Base-by-base conservation (phyloP, 257 asterid genomes). In the Nicotiana sylvestris region DNA sequence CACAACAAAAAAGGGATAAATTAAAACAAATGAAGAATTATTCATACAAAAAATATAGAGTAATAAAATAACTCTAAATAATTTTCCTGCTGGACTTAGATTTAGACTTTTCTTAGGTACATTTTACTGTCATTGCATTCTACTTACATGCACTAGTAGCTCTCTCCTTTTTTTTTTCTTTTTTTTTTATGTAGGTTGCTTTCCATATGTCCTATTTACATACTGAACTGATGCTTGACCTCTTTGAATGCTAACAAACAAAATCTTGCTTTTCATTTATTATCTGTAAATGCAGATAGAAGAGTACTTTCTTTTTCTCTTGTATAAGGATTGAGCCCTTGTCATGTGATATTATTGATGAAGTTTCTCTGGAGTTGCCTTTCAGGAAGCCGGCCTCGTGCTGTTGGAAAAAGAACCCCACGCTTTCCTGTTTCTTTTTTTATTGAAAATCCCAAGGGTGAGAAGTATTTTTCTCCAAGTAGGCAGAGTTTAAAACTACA, bases 331-430 rank as follows among this genome's bases (percentile, higher is more conserved):
- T 68, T 78, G 61, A 82, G 57, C 67, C 86, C 46, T 74, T 60
- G 30, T 35, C 81, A 69, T 82, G 74, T 43, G 69, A 70, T 83
- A 83, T 85, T 51, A 58, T 81, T 83, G 88, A 46, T 78, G 77
- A 86, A 69, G 58, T 65, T 69, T 81, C 30, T 81, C 62, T 83
- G 76, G 87, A 82, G 53, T 82, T 85, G 64, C 66, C 77, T 88
- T 89, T 88, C 83, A 95, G 98, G 95, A 70, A 89, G 90, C 86
- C 88, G 89, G 76, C 93, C 95, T 87, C 97, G 93, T 32, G 96
- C 93, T 85, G 97, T 94, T 80, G 97, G 99, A 62, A 93, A 92
- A 85, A 91, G 99, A 86, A 95, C 99, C 11, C 98, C 99, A 82
- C 87, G 99, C 80, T 83, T 91, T 88, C 98, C 98, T 25, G 94